These are phyloP conservation scores for Xanthoconium purpureum DNA, from an alignment of 768 basidiomycete species.

Conservation along the genomic window DNA sequence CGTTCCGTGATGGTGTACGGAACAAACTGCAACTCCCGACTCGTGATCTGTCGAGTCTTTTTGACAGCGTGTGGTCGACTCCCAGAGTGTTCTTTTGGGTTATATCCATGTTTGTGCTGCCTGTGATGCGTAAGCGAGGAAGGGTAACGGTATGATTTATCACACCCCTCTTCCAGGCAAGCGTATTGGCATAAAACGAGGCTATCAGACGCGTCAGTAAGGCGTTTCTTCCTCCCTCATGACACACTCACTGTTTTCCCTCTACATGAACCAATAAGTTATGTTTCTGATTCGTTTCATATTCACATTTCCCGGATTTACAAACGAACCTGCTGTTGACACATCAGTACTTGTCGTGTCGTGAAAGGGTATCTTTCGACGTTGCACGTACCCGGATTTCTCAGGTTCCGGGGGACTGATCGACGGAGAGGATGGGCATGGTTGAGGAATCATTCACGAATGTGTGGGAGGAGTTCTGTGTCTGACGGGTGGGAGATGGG, in stretches of 20 bases:
- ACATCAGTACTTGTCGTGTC: constrained; percentile 2
- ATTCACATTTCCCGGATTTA: constrained; percentile 19
- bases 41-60: not conserved
- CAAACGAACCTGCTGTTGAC: constrained; percentile 26
- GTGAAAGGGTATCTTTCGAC: too few species aligned
- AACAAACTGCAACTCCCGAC: too few species aligned
- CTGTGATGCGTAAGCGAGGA: not conserved
- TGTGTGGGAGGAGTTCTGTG: constrained; percentile 31
- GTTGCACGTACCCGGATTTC: constrained; percentile 20
- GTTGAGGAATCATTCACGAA: constrained; percentile 15
- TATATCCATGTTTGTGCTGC: not conserved
- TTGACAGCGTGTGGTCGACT: too few species aligned
- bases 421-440: too few species aligned
- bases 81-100: not conserved
- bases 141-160: not conserved
- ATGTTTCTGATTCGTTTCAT: constrained; percentile 21
- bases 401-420: constrained; percentile 12
- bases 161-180: not conserved
- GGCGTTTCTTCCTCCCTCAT: not conserved
- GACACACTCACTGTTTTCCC: constrained; percentile 22
- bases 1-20: too few species aligned
- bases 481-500: constrained; percentile 3
- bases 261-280: constrained; percentile 21
- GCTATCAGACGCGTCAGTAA: constrained; percentile 9
- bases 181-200: not conserved